phyloP scores from a whole-genome alignment of 768 basidiomycete species.

The Suillus placidus region DNA sequence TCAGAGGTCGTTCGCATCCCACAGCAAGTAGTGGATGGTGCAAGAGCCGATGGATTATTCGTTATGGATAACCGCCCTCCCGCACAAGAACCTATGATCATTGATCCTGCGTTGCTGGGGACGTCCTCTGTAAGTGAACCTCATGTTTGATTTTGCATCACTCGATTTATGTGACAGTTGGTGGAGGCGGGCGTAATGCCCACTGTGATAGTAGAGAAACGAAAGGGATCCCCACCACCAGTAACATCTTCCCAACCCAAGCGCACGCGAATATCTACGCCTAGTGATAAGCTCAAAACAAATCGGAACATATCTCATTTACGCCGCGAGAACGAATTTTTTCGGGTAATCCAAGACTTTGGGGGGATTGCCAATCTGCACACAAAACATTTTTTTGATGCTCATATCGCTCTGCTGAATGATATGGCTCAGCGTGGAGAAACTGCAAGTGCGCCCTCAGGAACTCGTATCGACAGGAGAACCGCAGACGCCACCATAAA shows the following conservation, averaged over 20 bases:
- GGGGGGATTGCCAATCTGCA: slow-evolving; percentile 71
- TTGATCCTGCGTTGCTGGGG: background rate
- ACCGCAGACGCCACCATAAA: slow-evolving; percentile 64
- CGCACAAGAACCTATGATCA: background rate
- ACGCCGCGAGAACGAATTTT: slow-evolving; percentile 79
- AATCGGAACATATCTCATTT: slow-evolving; percentile 75
- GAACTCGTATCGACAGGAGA: slow-evolving; percentile 72
- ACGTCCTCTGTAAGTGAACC: background rate
- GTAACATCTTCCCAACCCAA: slow-evolving; percentile 24
- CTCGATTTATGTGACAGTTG: background rate
- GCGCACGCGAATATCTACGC: slow-evolving; percentile 14
- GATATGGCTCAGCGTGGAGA: slow-evolving; percentile 60
- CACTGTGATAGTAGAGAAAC: slow-evolving; percentile 15
- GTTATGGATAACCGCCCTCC: background rate
- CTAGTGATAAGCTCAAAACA: slow-evolving; percentile 23
- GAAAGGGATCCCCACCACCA: slow-evolving; percentile 13
- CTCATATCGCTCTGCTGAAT: slow-evolving; percentile 65
- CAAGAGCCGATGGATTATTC: background rate
- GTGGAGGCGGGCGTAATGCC: background rate
- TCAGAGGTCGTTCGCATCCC: background rate
- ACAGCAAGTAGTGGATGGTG: background rate
- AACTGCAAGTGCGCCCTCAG: slow-evolving; percentile 67
- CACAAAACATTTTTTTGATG: slow-evolving; percentile 70
- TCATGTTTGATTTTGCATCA: background rate
- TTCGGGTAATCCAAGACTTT: slow-evolving; percentile 61